These are phyloP conservation scores for Omphalotus guepiniiformis DNA, from an alignment of 768 basidiomycete genomes.

Conservation along the genomic window DNA sequence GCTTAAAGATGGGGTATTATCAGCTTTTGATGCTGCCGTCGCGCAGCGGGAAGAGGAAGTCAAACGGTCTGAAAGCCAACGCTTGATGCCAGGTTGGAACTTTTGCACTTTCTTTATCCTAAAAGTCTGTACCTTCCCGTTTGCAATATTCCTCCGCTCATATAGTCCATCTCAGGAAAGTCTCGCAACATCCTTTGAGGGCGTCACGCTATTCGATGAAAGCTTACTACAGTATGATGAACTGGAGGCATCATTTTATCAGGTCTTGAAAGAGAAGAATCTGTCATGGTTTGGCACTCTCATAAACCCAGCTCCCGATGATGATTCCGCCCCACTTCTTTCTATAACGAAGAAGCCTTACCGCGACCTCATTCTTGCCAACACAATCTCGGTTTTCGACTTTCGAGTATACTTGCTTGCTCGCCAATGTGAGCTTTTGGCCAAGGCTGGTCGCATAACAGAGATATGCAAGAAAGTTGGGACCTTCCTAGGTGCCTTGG, in stretches of 20 bases:
- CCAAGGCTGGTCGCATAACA: conserved; percentile 57
- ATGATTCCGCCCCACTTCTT: conserved; percentile 82
- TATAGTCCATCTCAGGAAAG: conserved; percentile 70
- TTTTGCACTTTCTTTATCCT: conserved; percentile 96
- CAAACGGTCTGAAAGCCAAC: conserved; percentile 81
- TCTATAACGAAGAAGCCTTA: conserved; percentile 80
- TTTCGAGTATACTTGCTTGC: conserved; percentile 88
- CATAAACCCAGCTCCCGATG: conserved; percentile 61
- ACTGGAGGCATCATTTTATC: conserved; percentile 79
- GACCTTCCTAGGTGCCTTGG: conserved; percentile 74
- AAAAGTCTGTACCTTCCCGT: conserved; percentile 54
- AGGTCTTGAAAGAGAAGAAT: conserved; percentile 71
- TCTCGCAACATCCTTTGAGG: conserved; percentile 87
- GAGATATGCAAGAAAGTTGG: conserved; percentile 71
- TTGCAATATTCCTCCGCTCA: conserved; percentile 4
- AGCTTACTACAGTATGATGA: conserved; percentile 88
- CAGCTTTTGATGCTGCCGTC: conserved; percentile 78
- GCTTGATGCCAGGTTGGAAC: conserved; percentile 96
- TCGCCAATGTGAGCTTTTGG: conserved; percentile 76
- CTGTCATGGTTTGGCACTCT: conserved; percentile 91
- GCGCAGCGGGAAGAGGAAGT: conserved; percentile 86
- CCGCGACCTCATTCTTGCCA: conserved; percentile 82
- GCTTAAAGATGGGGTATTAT: conserved; percentile 85
- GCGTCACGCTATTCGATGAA: conserved; percentile 86
- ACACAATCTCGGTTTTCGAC: conserved; percentile 91